Conservation (phyloP, 257 asterid genomes). For the Fraxinus cuspidata region DNA sequence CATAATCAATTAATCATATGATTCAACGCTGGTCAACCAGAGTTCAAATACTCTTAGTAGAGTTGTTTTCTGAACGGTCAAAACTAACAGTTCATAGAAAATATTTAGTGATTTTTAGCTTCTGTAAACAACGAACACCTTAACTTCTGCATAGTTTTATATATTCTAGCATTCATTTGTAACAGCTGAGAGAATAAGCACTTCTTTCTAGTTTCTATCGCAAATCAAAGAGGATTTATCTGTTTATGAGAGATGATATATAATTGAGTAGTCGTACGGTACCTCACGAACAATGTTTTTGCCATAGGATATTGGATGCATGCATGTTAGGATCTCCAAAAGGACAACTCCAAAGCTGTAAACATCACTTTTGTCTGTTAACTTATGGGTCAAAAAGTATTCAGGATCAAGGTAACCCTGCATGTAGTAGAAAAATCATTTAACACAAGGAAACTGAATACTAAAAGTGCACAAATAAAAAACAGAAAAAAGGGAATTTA, state of each 20-base stretch:
- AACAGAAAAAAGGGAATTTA: background rate
- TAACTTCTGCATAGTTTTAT: background rate
- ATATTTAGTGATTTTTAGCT: background rate
- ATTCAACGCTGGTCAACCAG: too few relatives aligned
- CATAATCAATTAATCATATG: too few relatives aligned
- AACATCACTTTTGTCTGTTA: conserved; percentile 86
- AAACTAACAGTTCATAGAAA: too few relatives aligned
- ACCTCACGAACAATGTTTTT: conserved; percentile 89
- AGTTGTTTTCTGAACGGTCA: too few relatives aligned
- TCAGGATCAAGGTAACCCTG: conserved; percentile 95
- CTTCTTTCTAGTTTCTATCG: too few relatives aligned
- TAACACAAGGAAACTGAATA: conserved; percentile 20
- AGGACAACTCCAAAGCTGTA: conserved; percentile 86
- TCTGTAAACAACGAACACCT: background rate
- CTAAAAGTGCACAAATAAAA: background rate
- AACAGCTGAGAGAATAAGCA: too few relatives aligned
- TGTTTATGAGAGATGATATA: background rate
- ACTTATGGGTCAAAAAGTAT: conserved; percentile 68
- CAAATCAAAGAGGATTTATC: background rate
- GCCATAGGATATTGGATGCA: conserved; percentile 85
- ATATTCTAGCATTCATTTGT: background rate
- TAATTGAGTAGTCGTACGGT: background rate
- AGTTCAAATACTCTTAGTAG: too few relatives aligned
- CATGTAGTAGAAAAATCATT: background rate
- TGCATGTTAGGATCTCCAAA: conserved; percentile 80